A percentile compares a stretch with the other conserved stretches of the same genome.
These are phyloP conservation scores for Sphagnum fallax DNA, from an alignment of 228 moss, liverwort and hornwort genomes.

Conservation along the genomic window DNA sequence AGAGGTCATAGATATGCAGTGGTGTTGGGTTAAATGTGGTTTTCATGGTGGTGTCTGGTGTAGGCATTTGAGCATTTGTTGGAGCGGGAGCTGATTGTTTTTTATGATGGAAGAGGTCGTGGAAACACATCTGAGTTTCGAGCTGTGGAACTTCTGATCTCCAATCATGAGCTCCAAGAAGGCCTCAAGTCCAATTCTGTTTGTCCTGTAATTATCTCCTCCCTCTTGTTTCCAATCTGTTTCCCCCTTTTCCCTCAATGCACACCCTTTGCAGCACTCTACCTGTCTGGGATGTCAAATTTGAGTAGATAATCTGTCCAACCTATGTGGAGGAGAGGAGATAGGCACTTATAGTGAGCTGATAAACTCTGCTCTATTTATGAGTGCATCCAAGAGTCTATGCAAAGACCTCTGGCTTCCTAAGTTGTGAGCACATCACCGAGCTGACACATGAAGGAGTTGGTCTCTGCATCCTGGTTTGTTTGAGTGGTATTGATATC, in stretches of 20 bases:
- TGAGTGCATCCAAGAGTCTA: background rate
- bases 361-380: background rate
- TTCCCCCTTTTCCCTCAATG: background rate
- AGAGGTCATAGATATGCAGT: no score
- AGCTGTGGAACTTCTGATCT: constrained; percentile 70
- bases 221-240: background rate
- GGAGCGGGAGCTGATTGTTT: constrained; percentile 65
- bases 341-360: no score
- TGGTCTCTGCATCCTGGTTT: background rate
- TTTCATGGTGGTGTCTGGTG: constrained; percentile 1
- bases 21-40: no score
- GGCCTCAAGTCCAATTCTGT: constrained; percentile 59
- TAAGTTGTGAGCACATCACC: no score
- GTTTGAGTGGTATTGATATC: background rate
- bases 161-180: constrained; percentile 73
- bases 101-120: constrained; percentile 62
- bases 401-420: no score
- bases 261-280: background rate
- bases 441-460: no score
- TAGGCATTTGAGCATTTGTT: constrained; percentile 90
- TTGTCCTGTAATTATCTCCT: constrained; percentile 56
- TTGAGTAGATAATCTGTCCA: no score
- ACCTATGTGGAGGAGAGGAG: no score
- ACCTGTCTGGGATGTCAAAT: background rate
- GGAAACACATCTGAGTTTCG: constrained; percentile 76